Base-by-base conservation (phyloP, 2,329 filamentous ascomycete genomes). In the Aureobasidium sp. region DNA sequence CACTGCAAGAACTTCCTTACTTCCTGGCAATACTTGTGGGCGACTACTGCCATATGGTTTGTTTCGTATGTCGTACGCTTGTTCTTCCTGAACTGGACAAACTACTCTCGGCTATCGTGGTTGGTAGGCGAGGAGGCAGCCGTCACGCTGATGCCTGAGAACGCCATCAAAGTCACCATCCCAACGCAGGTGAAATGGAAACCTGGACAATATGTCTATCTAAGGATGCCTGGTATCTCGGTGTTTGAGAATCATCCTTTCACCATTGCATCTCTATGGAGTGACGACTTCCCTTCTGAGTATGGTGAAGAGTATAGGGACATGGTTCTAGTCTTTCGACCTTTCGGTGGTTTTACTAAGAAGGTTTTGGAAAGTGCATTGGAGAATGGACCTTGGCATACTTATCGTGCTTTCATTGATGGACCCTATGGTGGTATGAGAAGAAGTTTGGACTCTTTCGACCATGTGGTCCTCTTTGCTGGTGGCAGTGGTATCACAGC, bases 381-480 rank as follows among this genome's bases (percentile, higher is more conserved):
- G 47, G 85, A 90, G 62, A 90, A 94, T 68, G 91, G 91, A 0
- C 92, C 91, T 0, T 93, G 91, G 76, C 90, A 94, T 72, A 96
- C 91, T 0, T 97, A 96, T 71, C 85, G 91, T 13, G 91, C 93
- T 2, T 96, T 96, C 71, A 79, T 97, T 5, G 93, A 97, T 70
- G 93, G 93, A 0, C 94, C 94, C 0, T 97, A 97, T 66, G 94
- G 94, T 59, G 93, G 93, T 61, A 96, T 96, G 90, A 87, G 90
- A 64, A 84, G 91, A 59, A 89, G 93, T 64, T 82, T 97, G 65
- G 89, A 92, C 51, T 90, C 92, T 1, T 97, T 97, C 68, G 93
- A 97, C 66, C 93, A 93, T 21, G 91, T 94, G 59, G 87, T 97
- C 44, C 82, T 97, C 60, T 91, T 97, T 68, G 93, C 93, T 0